Conservation (phyloP, 768 basidiomycete genomes). For the Guyanaporus albipodus region DNA sequence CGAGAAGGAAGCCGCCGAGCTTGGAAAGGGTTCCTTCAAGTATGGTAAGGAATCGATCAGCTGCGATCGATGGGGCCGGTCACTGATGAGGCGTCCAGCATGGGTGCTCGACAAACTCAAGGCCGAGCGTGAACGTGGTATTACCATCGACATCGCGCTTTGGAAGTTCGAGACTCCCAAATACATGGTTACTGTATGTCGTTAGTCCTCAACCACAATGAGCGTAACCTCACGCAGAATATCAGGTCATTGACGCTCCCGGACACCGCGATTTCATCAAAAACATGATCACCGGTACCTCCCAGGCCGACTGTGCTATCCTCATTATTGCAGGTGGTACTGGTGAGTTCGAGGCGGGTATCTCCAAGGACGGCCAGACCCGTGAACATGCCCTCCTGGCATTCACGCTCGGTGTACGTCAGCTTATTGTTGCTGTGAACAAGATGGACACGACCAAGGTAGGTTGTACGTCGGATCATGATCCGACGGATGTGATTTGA, state of each 20-base stretch:
- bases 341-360: conserved; percentile 99
- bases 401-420: conserved; percentile 99
- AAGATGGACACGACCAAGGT: conserved; percentile 99
- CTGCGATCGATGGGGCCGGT: conserved; percentile 11
- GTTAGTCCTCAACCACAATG: background rate
- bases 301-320: conserved; percentile 99
- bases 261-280: conserved; percentile 99
- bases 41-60: conserved; percentile 62
- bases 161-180: conserved; percentile 99
- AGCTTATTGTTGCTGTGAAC: conserved; percentile 99
- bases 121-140: conserved; percentile 99
- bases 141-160: conserved; percentile 99
- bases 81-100: conserved; percentile 49
- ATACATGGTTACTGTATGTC: conserved; percentile 83
- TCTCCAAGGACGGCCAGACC: conserved; percentile 99
- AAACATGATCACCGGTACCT: conserved; percentile 99
- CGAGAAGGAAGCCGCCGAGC: conserved; percentile 99
- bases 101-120: conserved; percentile 99
- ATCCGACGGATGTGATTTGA: background rate
- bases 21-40: conserved; percentile 99
- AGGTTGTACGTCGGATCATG: conserved; percentile 13
- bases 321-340: conserved; percentile 99
- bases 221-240: conserved; percentile 3
- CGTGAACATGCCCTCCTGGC: conserved; percentile 99
- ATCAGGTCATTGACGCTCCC: conserved; percentile 96